phyloP scores from a whole-genome alignment of 192 early-diverging fungal genomes.

The Backusella westeae region DNA sequence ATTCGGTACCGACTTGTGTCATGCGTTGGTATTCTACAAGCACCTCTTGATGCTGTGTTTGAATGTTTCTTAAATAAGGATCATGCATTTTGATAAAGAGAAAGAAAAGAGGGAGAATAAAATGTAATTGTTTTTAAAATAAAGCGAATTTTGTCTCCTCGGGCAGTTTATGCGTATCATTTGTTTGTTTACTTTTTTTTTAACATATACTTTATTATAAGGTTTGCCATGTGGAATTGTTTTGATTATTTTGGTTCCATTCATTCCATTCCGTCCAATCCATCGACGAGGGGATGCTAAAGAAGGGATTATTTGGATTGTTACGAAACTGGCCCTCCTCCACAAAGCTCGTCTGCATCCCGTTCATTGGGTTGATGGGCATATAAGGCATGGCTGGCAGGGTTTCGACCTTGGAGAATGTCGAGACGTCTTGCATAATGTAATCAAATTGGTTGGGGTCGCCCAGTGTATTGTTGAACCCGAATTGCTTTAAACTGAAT shows the following conservation, averaged over 20 bases:
- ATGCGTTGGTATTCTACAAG: conserved; percentile 12
- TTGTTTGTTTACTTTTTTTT: background rate
- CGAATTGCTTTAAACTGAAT: conserved; percentile 35
- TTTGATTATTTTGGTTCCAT: conserved; percentile 29
- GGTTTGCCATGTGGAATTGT: conserved; percentile 9
- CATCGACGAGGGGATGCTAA: conserved; percentile 27
- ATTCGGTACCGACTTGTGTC: conserved; percentile 8
- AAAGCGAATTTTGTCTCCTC: background rate
- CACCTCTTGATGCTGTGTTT: background rate
- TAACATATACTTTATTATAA: background rate
- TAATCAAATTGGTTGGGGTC: conserved; percentile 15
- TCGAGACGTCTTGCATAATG: conserved; percentile 7
- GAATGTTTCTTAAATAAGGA: background rate
- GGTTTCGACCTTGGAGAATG: conserved; percentile 1
- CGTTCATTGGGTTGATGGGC: background rate
- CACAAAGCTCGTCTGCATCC: background rate
- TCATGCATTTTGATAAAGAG: background rate
- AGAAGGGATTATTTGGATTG: conserved; percentile 36
- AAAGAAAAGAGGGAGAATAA: background rate
- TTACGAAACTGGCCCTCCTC: conserved; percentile 23
- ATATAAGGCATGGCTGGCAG: conserved; percentile 11
- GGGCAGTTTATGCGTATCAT: background rate
- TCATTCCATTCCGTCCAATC: conserved; percentile 35
- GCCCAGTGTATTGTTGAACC: conserved; percentile 18
- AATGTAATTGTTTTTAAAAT: background rate